Evolutionary conservation across 208 protist species (phyloP), one percentile per base, ranked within the genome.

Genomic region (Naegleria fowleri): DNA sequence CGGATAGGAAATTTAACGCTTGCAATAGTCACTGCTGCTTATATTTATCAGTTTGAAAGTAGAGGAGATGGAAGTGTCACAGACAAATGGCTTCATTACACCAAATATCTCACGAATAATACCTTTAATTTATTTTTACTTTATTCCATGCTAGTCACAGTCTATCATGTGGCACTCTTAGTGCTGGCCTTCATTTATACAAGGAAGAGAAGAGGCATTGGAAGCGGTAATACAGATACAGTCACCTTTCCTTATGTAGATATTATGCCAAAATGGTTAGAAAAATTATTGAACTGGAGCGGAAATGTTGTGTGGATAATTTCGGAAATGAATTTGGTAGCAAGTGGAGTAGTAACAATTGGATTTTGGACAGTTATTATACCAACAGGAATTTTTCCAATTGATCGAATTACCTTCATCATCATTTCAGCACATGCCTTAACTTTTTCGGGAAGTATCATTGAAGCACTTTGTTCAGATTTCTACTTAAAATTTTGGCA

Each of bases 351-450:
- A 36, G 67, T 79, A 5, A 36, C 67, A 36, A 36, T 79, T 36
- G 67, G 67, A n/a, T 79, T 79, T 79, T 79, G 67, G 67, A 36
- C 29, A 36, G 9, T 79, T 13, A 79, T 79, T 9, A 79, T 79
- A 25, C 67, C 67, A 79, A 79, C 67, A 79, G 67, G 67, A 36
- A 79, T 36, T 79, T 79, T 79, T 33, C 67, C 67, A 79, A 79
- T 9, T 0, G 67, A 79, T 79, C 13, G 29, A 79, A 79, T 79
- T 79, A 36, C 13, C 1, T 79, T 79, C n/a, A 36, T 79, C 0
- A 79, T 79, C 9, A 36, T 79, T 36, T 29, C 67, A 36, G 7
- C 67, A 15, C 67, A 79, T 79, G 67, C 25, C 6, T 29, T 79
- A 13, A 79, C 67, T 7, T 79, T 79, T 79, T 7, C 6, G 29